Conservation (phyloP, 352 stramenopile species). For the Pythium guiyangense region DNA sequence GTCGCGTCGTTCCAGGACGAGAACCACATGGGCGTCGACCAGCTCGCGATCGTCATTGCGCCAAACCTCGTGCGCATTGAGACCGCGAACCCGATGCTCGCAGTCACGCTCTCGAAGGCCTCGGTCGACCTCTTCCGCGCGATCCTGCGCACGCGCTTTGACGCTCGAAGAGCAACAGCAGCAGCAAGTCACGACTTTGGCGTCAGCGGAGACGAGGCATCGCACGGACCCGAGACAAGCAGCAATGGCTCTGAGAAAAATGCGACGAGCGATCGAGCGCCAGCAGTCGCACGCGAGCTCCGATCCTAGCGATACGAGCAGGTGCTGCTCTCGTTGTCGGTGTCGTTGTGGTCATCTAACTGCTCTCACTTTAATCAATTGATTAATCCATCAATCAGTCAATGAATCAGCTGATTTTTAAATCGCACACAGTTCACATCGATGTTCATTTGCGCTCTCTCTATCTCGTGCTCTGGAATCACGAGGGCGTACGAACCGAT, state of each 20-base stretch:
- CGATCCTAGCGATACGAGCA: not conserved
- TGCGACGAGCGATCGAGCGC: too few relatives aligned
- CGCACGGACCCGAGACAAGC: not conserved
- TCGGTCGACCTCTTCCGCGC: constrained; percentile 72
- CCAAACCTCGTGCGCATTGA: constrained; percentile 88
- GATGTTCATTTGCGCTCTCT: too few relatives aligned
- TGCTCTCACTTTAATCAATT: not conserved
- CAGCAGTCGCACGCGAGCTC: too few relatives aligned
- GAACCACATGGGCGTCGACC: constrained; percentile 90
- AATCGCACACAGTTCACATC: too few relatives aligned
- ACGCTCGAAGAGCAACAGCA: constrained; percentile 13
- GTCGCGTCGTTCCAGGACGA: constrained; percentile 64
- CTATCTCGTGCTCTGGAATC: too few relatives aligned
- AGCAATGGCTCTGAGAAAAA: not conserved
- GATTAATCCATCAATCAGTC: too few relatives aligned
- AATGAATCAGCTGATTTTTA: too few relatives aligned
- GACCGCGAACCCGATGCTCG: constrained; percentile 82
- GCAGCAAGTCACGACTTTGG: not conserved
- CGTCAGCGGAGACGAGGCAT: not conserved
- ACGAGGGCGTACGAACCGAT: too few relatives aligned
- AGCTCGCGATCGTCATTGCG: constrained; percentile 87
- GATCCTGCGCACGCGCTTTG: constrained; percentile 37
- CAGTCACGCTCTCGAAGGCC: constrained; percentile 80
- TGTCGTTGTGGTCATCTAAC: too few relatives aligned
- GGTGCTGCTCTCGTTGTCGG: not conserved